Base-by-base conservation (phyloP, 768 basidiomycete genomes). In the Wakefieldia striispora region DNA sequence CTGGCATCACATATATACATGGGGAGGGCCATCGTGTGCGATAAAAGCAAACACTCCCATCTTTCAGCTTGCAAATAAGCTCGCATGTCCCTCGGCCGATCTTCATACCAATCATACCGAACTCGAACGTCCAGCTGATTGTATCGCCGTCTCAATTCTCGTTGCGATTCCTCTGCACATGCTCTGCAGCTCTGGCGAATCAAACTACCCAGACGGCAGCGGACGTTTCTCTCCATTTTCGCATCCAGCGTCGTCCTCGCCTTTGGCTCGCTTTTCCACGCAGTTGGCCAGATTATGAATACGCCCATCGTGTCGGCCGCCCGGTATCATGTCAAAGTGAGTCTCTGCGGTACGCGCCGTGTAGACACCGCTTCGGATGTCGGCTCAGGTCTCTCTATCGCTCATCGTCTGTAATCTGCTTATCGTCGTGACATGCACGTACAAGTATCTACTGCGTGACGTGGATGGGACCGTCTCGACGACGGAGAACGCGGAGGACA, bases 181-280 rank as follows among this genome's bases (percentile, higher is more conserved):
- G 50, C 45, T 63, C 6, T 58, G 62, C 56, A 54, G 37, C n/a
- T n/a, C n/a, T n/a, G n/a, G n/a, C n/a, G n/a, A 40, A 44, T 63
- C 27, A 56, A 54, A 16, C 41, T 56, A 8, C 58, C 58, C 1
- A 39, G 13, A 33, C 38, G 56, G 26, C 52, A 63, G 42, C 50
- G 62, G 29, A 63, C 58, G 62, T 54, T 63, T 27, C 52, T 63
- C 20, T 47, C 41, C 20, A 44, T 52, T 21, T 57, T 63, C 10
- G 53, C 54, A 20, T 60, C 58, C 19, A 54, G 59, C 24, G 35
- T 56, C 21, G 20, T 56, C 19, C 34, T 63, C 1, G 48, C 56
- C 7, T 17, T 58, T 3, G 54, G 36, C 19, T 43, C 55, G 11
- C 41, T 61, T 14, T 54, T 54, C 31, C 55, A 51, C 20, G 38